Base-by-base conservation (phyloP, 208 protist species). In the Endotrypanum monterogeii region DNA sequence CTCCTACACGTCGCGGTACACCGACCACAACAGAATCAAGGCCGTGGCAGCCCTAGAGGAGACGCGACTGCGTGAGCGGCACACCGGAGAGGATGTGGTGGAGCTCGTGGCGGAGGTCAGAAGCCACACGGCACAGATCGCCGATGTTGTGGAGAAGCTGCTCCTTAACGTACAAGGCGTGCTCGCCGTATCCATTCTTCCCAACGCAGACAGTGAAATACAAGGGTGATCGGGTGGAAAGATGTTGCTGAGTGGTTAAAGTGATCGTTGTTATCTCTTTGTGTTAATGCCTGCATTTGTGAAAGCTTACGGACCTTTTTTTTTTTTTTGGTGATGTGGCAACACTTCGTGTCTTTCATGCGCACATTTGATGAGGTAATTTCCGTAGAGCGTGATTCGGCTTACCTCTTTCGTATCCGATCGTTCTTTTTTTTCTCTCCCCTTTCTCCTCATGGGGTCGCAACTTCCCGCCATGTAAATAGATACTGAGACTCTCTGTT, bases 101-200 rank as follows among this genome's bases (percentile, higher is more conserved):
- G 75, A 63, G 48, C 62, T 52, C 9, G 51, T 67, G 44, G 62
- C 67, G 51, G 63, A 72, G 75, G 82, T 79, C 46, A 81, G 69
- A 8, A 84, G 78, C 57, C 86, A 90, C 69, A 85, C 84, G 5
- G 76, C 77, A 51, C 88, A 95, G 73, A 90, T 92, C 51, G 87
- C 89, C 0, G 85, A 88, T 50, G 35, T 95, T 41, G 89, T 95
- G 56, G 91, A 90, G 52, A 93, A 92, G 77, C 70, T 93, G 52
- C 81, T 95, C 25, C 54, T 79, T 25, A 95, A 95, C 57, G 71
- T 95, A n/a, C 71, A 82, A 30, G 87, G 80, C 9, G 79, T 94
- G 69, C 60, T 85, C 20, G 11, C 52, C 20, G 6, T 55, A 9
- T 28, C 56, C 3, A 37, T 37, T 2, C 6, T 3, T 16, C 23